phyloP scores from a whole-genome alignment of 2,329 filamentous ascomycete species.

The Stagonosporopsis chrysanthemi region DNA sequence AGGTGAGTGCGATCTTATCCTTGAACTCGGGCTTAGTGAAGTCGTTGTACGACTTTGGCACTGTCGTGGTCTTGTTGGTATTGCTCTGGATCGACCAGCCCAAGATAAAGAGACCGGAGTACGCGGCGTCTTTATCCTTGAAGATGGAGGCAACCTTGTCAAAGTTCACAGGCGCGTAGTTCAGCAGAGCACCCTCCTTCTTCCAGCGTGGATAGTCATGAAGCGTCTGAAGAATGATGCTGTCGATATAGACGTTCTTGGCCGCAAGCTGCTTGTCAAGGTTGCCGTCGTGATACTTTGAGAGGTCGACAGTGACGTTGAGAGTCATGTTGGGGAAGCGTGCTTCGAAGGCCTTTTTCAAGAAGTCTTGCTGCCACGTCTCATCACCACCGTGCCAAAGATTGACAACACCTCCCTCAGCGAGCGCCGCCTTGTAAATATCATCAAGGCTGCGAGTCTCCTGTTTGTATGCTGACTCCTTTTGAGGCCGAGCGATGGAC shows the following conservation, averaged over 20 bases:
- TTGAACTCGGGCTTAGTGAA: conserved; percentile 61
- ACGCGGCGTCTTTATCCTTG: conserved; percentile 55
- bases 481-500: conserved; percentile 1
- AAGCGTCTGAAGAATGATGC: conserved; percentile 59
- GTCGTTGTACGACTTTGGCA: conserved; percentile 54
- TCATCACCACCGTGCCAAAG: conserved; percentile 62
- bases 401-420: conserved; percentile 57
- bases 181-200: conserved; percentile 55
- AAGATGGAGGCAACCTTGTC: conserved; percentile 53
- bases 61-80: conserved; percentile 42
- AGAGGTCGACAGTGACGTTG: conserved; percentile 63
- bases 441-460: conserved; percentile 60
- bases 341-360: conserved; percentile 56
- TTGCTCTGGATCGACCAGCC: conserved; percentile 49
- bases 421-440: conserved; percentile 59
- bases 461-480: background rate
- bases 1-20: conserved; percentile 62
- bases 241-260: conserved; percentile 51
- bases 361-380: conserved; percentile 46
- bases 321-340: conserved; percentile 60
- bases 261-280: conserved; percentile 57
- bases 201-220: conserved; percentile 63
- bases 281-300: conserved; percentile 61
- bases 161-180: conserved; percentile 60
- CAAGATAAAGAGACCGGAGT: conserved; percentile 52